Base-by-base conservation (phyloP, 306 rosid genomes). In the Vigna mungo region DNA sequence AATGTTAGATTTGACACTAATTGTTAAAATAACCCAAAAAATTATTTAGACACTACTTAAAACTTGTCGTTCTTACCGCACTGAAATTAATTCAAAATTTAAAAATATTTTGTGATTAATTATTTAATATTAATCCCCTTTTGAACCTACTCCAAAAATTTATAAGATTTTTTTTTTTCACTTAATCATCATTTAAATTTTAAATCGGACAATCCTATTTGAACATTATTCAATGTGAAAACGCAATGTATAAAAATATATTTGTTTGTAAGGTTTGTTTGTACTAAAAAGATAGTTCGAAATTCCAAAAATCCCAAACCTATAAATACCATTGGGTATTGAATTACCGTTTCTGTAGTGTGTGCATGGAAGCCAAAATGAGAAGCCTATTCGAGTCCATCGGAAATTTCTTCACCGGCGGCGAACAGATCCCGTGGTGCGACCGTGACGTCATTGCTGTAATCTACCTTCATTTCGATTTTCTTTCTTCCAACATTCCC, bases 371-470 rank as follows among this genome's bases (percentile, higher is more conserved):
- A 14, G 82, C 90, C 6, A 84, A 72, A 76, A 47, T 94, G 56
- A 88, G 90, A 20, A 82, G 85, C 81, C 43, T 95, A 63, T 83
- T 90, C 80, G 97, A 90, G 20, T 88, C 96, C 78, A 48, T 95
- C 65, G 87, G 85, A 53, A 87, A 91, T 55, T 86, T 86, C 85
- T 86, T 86, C 78, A 5, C 60, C 32, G 79, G 89, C 65, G 94
- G 94, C 56, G 98, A 93, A 36, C 90, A 84, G 89, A 91, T 93
- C 83, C 98, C 98, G 11, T 93, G 95, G 97, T 93, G 95, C 86
- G 95, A 91, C 53, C 84, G 90, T 58, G 95, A 91, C 21, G 83
- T 93, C 84, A 87, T 93, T 76, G 72, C 72, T n/a, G 98, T 92
- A 80, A 82, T 81, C 81, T 36, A 30, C 60, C 53, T 63, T 60